Evolutionary conservation across 2,329 filamentous ascomycete species (phyloP).

Genomic region (Cercospora canescens): DNA sequence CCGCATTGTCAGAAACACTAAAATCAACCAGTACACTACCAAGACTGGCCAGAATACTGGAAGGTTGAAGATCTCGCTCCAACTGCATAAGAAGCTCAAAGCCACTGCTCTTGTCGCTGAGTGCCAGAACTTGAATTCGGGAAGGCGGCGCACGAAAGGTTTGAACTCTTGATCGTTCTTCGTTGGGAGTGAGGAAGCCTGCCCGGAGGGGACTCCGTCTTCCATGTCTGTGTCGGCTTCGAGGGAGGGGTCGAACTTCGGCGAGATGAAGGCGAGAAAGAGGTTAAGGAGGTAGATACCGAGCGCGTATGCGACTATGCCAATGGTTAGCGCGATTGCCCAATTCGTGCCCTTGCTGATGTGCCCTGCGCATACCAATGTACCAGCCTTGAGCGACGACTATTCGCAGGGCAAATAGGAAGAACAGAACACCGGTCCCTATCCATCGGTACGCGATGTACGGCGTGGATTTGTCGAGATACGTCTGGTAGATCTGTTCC

Average conservation of each 20-base stretch:
- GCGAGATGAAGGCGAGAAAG: slow-evolving; percentile 96
- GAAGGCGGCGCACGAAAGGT: slow-evolving; percentile 91
- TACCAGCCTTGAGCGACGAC: slow-evolving; percentile 97
- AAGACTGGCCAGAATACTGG: slow-evolving; percentile 99
- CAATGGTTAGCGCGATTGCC: background rate
- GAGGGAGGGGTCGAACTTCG: slow-evolving; percentile 97
- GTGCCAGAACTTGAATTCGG: slow-evolving; percentile 99
- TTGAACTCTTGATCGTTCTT: slow-evolving; percentile 98
- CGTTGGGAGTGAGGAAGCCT: slow-evolving; percentile 75
- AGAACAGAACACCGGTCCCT: slow-evolving; percentile 72
- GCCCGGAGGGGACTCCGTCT: slow-evolving; percentile 65
- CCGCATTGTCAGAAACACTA: slow-evolving; percentile 96
- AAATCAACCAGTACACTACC: slow-evolving; percentile 97
- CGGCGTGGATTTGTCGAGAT: slow-evolving; percentile 90
- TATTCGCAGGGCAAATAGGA: slow-evolving; percentile 86
- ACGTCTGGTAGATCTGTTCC: slow-evolving; percentile 85
- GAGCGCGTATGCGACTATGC: slow-evolving; percentile 86
- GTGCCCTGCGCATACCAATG: slow-evolving; percentile 66
- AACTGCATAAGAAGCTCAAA: slow-evolving; percentile 84
- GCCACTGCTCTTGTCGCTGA: slow-evolving; percentile 83
- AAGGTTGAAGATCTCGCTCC: slow-evolving; percentile 92
- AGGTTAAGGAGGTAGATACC: slow-evolving; percentile 99
- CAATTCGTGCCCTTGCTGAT: background rate
- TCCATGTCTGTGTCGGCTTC: slow-evolving; percentile 96
- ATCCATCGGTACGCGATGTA: slow-evolving; percentile 88